Evolutionary conservation across 352 stramenopile genomes (phyloP), one percentile per base, ranked within the genome.

Genomic region (Globisporangium perplexum): DNA sequence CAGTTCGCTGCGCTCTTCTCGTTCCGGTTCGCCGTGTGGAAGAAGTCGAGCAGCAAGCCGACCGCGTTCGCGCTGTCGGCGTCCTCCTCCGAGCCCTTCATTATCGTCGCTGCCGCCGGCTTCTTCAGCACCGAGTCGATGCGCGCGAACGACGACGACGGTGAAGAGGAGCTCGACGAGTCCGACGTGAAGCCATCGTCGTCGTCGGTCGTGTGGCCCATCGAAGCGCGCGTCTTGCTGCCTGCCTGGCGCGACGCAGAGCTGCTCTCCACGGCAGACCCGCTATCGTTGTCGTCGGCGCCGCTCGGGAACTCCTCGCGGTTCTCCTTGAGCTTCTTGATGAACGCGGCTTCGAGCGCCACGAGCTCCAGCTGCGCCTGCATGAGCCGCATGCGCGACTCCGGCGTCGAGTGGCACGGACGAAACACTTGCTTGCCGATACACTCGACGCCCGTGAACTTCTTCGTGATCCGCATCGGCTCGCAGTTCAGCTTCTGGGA

Each of bases 381-480:
- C 65, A 91, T 88, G 38, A 90, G 70, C 15, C 76, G 69, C 35
- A 85, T 74, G 11, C 72, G 68, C 22, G 80, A 72, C 45, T 87
- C 74, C 10, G 80, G 80, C 12, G 83, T 89, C 26, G 77, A 69
- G 35, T 63, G 84, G 62, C 77, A 86, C 20, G 83, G 83, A 8
- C 83, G 80, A 50, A 90, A 93, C 26, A 93, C 82, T 59, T 93
- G 83, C 66, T 97, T 97, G 41, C 88, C 88, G 49, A 96, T 97
- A 55, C 81, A 96, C 61, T 93, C 84, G 48, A 78, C 83, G 30
- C 88, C 88, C 7, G 88, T 94, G 62, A 96, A 97, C 69, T 96
- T 96, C 66, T 97, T 97, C 14, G 88, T 96, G 65, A 97, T 96
- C 47, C 88, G 80, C 88, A 97, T 97, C 2, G 88, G 86, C 56